Conservation (phyloP, 495 filamentous ascomycete species). For the Aspergillus olivimuriae region DNA sequence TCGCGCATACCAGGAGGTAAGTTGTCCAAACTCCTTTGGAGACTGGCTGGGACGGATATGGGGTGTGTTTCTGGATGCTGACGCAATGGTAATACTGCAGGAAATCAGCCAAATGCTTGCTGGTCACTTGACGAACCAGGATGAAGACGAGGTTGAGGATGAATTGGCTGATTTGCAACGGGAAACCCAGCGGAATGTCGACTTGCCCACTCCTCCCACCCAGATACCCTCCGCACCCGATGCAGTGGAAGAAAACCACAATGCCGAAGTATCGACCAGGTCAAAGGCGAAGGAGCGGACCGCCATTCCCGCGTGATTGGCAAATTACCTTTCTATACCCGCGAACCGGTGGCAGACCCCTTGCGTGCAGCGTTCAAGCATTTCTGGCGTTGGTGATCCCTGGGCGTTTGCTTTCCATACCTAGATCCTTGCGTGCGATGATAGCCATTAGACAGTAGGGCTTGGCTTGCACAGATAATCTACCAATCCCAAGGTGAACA, state of each 20-base stretch:
- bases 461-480: neutral
- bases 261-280: constrained; percentile 29
- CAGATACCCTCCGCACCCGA: constrained; percentile 22
- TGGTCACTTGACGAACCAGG: constrained; percentile 78
- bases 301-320: constrained; percentile 23
- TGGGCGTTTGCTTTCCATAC: constrained; percentile 8
- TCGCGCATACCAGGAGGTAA: constrained; percentile 76
- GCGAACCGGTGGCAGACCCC: neutral
- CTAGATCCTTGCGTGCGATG: neutral
- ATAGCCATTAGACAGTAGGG: neutral
- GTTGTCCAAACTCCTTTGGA: no score
- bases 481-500: no score
- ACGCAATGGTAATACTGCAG: constrained; percentile 34
- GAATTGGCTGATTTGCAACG: constrained; percentile 76
- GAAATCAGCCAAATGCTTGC: constrained; percentile 88
- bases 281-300: constrained; percentile 30
- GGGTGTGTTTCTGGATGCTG: neutral
- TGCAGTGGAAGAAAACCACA: constrained; percentile 15
- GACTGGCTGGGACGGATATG: neutral
- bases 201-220: constrained; percentile 56
- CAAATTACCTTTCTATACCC: neutral
- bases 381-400: constrained; percentile 22
- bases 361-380: constrained; percentile 2
- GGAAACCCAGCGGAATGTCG: constrained; percentile 48
- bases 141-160: constrained; percentile 97